Percentiles rank a stretch among this genome's conserved stretches.
Conservation (phyloP, 2,329 filamentous ascomycete species). For the Pseudofabraea citricarpa region DNA sequence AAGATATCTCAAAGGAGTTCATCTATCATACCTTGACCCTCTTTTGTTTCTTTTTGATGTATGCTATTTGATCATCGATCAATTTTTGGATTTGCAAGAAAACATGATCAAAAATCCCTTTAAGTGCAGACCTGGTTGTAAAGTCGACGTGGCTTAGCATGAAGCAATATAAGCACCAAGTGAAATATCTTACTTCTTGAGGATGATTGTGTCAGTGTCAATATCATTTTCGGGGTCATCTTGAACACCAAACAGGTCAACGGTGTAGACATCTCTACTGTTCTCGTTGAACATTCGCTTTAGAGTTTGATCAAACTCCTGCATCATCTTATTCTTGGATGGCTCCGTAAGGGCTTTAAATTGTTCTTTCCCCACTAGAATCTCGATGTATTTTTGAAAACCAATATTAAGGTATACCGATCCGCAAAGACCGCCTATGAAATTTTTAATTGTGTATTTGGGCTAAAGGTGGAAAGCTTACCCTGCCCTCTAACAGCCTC, state of each 20-base stretch:
- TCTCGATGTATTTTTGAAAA: constrained; percentile 13
- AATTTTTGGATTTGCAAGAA: constrained; percentile 36
- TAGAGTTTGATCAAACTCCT: background rate
- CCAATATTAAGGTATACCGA: constrained; percentile 13
- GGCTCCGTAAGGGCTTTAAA: background rate
- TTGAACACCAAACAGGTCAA: background rate
- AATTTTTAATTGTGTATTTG: background rate
- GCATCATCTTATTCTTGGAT: background rate
- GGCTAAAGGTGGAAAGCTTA: background rate
- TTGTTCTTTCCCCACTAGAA: background rate
- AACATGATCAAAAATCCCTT: constrained; percentile 34
- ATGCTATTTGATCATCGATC: constrained; percentile 38
- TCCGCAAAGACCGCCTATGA: constrained; percentile 11
- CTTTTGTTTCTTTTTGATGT: constrained; percentile 32
- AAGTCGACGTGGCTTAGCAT: background rate
- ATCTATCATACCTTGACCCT: background rate
- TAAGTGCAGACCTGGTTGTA: background rate
- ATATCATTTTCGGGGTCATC: background rate
- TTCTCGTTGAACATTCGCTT: background rate
- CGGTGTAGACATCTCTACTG: background rate
- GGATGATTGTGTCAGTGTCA: background rate
- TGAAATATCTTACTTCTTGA: background rate
- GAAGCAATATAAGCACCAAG: background rate
- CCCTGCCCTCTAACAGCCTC: constrained; percentile 13
- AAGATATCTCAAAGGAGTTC: too few species aligned